Percentiles rank a stretch among this genome's conserved stretches.
phyloP scores from a whole-genome alignment of 495 filamentous ascomycete genomes.

The Aspergillus asperescens region DNA sequence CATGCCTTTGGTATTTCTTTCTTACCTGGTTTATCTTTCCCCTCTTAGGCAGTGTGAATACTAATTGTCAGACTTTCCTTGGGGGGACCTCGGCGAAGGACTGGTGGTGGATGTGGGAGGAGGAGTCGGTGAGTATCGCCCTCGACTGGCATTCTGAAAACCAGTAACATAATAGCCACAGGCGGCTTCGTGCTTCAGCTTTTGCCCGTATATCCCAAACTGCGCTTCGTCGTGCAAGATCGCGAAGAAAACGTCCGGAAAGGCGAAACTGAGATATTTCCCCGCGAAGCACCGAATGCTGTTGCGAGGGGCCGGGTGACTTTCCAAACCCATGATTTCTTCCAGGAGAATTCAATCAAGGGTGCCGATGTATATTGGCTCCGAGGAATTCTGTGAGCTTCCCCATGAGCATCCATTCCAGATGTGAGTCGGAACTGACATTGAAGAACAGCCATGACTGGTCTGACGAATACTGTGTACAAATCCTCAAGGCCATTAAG shows the following conservation, averaged over 20 bases:
- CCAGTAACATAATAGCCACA: too few relatives aligned
- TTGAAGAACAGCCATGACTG: slow-evolving; percentile 23
- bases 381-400: slow-evolving; percentile 32
- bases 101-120: slow-evolving; percentile 40
- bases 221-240: slow-evolving; percentile 40
- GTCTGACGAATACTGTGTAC: slow-evolving; percentile 38
- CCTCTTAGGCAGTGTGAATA: too few relatives aligned
- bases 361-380: slow-evolving; percentile 40
- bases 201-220: slow-evolving; percentile 10
- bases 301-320: slow-evolving; percentile 18
- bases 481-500: too few relatives aligned
- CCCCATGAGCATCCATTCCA: too few relatives aligned
- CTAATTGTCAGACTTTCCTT: slow-evolving; percentile 22
- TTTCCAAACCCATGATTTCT: slow-evolving; percentile 40
- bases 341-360: slow-evolving; percentile 32
- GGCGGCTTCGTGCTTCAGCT: slow-evolving; percentile 21
- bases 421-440: too few relatives aligned
- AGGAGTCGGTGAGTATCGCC: slow-evolving; percentile 16
- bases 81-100: slow-evolving; percentile 27
- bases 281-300: not conserved
- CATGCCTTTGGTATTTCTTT: slow-evolving; percentile 29
- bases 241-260: slow-evolving; percentile 26
- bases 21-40: too few relatives aligned
- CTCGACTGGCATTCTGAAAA: not conserved
- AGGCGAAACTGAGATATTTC: slow-evolving; percentile 15